phyloP scores from a whole-genome alignment of 495 filamentous ascomycete genomes.

The Talaromyces liani region DNA sequence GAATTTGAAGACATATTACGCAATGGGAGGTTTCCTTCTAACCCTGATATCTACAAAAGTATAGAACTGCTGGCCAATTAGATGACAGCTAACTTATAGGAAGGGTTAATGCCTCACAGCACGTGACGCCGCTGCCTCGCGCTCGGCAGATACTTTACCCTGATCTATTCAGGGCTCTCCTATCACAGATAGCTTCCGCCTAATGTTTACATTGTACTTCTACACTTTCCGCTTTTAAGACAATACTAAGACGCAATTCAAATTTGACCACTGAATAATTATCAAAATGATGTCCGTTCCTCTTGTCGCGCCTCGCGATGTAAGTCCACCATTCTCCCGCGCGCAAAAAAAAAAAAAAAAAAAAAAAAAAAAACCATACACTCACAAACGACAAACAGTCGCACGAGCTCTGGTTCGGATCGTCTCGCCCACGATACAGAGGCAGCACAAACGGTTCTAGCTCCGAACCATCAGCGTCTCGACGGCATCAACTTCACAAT shows the following conservation, averaged over 20 bases:
- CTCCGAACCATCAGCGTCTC: conserved; percentile 20
- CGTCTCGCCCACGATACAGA: conserved; percentile 33
- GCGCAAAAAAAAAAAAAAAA: neutral
- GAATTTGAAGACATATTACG: too few relatives aligned
- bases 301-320: conserved; percentile 62
- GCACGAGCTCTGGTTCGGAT: conserved; percentile 64
- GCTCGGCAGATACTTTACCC: too few relatives aligned
- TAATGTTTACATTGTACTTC: too few relatives aligned
- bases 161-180: too few relatives aligned
- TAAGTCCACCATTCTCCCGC: conserved; percentile 29
- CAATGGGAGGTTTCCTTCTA: too few relatives aligned
- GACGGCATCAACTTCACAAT: conserved; percentile 3
- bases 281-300: conserved; percentile 56
- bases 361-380: neutral
- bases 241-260: neutral
- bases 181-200: too few relatives aligned
- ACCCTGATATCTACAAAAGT: too few relatives aligned
- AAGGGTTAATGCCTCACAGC: too few relatives aligned
- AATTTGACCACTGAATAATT: neutral
- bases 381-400: conserved; percentile 36
- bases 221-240: too few relatives aligned
- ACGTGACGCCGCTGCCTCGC: too few relatives aligned
- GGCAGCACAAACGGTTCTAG: neutral
- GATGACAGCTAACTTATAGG: too few relatives aligned
- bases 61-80: too few relatives aligned